These are phyloP conservation scores for Phytophthora lateralis DNA, from an alignment of 352 stramenopile genomes.

Conservation along the genomic window DNA sequence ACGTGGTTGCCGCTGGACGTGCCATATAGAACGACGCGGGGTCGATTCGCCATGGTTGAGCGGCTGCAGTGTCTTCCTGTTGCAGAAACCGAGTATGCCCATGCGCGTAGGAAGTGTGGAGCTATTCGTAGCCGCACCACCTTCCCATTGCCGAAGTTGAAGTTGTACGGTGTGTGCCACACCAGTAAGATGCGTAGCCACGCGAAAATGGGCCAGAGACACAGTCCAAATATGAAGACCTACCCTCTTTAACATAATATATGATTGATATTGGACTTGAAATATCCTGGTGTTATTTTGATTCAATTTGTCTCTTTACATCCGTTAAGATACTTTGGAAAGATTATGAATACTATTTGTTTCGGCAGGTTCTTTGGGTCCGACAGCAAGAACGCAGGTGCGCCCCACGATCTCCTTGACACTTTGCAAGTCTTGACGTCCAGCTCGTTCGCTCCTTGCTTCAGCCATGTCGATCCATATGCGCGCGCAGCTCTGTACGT, in stretches of 20 bases:
- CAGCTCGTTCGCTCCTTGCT: neutral
- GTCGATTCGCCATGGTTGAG: constrained; percentile 14
- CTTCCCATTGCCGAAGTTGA: constrained; percentile 24
- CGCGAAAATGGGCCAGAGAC: neutral
- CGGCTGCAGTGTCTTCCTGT: neutral
- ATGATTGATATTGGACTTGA: too few species aligned
- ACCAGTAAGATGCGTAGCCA: constrained; percentile 11
- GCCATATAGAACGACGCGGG: constrained; percentile 32
- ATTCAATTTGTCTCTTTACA: neutral
- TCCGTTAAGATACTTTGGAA: neutral
- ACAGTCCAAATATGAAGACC: neutral
- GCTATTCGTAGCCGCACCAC: constrained; percentile 18
- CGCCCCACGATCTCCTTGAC: constrained; percentile 7
- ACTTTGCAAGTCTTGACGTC: constrained; percentile 8
- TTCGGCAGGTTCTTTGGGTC: neutral
- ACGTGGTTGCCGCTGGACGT: constrained; percentile 7
- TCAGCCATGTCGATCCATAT: constrained; percentile 50
- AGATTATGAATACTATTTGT: neutral
- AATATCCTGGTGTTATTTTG: too few species aligned
- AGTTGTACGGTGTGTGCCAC: constrained; percentile 24
- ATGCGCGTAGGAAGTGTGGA: neutral
- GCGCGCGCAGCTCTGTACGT: constrained; percentile 57
- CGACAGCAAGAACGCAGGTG: neutral
- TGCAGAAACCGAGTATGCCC: constrained; percentile 3
- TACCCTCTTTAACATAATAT: neutral